Base-by-base conservation (phyloP, 805 yeast species). In the Wickerhamomyces queroliae region DNA sequence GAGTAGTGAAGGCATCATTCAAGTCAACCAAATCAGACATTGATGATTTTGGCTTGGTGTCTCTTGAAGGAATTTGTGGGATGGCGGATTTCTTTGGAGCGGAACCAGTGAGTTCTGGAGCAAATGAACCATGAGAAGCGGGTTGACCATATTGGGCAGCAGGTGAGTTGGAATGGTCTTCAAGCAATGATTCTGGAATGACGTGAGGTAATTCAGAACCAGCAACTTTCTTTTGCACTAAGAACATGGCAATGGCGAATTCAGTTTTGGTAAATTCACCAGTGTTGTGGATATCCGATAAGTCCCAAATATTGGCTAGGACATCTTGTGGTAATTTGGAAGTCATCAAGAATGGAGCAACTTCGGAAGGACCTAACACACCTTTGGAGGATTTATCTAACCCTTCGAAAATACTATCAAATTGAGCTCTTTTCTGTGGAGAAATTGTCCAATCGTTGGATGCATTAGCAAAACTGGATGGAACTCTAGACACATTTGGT, bases 251-350 rank as follows among this genome's bases (percentile, higher is more conserved):
- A 55, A 93, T 82, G 3, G 95, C 80, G 60, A 93, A 93, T 59
- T 93, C 99, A 47, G 77, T 70, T 52, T 74, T 78, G 36, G 86
- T 72, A 55, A 93, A 88, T 31, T 73, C 73, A 20, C 96, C 97
- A 33, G 85, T 78, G 60, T 88, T 88, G 49, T 86, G 83, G 45
- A 88, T 73, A 59, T 93, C 97, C 9, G 98, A 78, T 49, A 93
- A 70, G 62, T 93, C 99, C 99, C 99, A 93, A 32, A 91, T 80
- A 19, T 78, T 66, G 2, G 98, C 99, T 46, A 93, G 72, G 17
- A 78, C 80, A 37, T 86, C 90, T 53, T 90, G 96, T 37, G 80
- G 74, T 43, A 93, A 74, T 45, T 86, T 84, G 3, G 98, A 91
- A 9, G 93, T 83, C 71, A 87, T 80, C 51, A 93, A 76, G 58